Percentiles rank a stretch among this genome's conserved stretches.
phyloP scores from a whole-genome alignment of 1,284 basidiomycete genomes.

The Ceratobasidium sp. region DNA sequence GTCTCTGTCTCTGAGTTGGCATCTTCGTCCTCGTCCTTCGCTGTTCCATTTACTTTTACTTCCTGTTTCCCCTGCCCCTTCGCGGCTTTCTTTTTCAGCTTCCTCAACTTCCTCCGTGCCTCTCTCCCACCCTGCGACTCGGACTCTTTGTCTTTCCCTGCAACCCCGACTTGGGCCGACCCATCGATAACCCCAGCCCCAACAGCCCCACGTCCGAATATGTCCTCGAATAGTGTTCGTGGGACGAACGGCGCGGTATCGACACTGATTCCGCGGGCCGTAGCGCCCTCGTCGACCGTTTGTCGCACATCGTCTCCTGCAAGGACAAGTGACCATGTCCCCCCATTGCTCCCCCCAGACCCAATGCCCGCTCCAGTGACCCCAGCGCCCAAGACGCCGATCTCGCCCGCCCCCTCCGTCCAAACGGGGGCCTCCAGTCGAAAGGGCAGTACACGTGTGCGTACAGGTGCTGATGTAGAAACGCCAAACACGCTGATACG shows the following conservation, averaged over 20 bases:
- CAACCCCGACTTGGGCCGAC: neutral
- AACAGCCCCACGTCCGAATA: conserved; percentile 81
- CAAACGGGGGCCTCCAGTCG: conserved; percentile 66
- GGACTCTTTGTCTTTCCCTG: conserved; percentile 47
- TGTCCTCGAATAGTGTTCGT: conserved; percentile 84
- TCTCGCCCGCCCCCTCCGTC: conserved; percentile 45
- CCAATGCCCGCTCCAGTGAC: conserved; percentile 62
- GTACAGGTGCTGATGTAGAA: conserved; percentile 62
- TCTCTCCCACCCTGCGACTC: conserved; percentile 50
- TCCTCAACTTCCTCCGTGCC: conserved; percentile 53
- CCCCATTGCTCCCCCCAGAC: conserved; percentile 53
- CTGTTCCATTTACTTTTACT: conserved; percentile 1
- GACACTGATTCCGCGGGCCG: conserved; percentile 62
- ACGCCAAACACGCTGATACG: conserved; percentile 66
- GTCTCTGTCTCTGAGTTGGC: conserved; percentile 34
- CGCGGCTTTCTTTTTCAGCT: conserved; percentile 50
- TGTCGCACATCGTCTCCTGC: conserved; percentile 68
- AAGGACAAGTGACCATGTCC: conserved; percentile 69
- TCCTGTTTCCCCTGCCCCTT: conserved; percentile 49
- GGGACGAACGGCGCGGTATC: conserved; percentile 57
- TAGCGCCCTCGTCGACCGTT: conserved; percentile 34
- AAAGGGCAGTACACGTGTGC: conserved; percentile 70
- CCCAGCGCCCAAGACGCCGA: conserved; percentile 64
- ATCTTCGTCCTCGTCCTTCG: conserved; percentile 19
- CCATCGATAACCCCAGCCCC: neutral